Conservation (phyloP, 192 early-diverging fungal species). For the Haplosporangium gracile region DNA sequence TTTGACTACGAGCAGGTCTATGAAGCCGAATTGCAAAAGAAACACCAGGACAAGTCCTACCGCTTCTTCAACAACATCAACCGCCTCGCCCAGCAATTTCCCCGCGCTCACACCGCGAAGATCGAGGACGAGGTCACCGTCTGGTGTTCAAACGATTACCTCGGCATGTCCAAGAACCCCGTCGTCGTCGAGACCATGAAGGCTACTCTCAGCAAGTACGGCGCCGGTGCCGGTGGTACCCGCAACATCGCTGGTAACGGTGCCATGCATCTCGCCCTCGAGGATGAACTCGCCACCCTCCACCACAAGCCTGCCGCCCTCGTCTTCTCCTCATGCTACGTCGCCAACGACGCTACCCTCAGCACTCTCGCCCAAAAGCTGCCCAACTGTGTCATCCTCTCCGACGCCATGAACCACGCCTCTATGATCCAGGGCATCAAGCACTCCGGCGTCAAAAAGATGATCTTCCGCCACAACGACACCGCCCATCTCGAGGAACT, state of each 20-base stretch:
- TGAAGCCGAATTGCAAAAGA: conserved; percentile 89
- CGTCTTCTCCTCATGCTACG: conserved; percentile 98
- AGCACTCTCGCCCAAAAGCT: conserved; percentile 89
- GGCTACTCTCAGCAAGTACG: conserved; percentile 94
- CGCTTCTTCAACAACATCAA: conserved; percentile 99
- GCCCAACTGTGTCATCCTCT: conserved; percentile 94
- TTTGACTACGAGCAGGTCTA: conserved; percentile 97
- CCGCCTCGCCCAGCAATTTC: conserved; percentile 92
- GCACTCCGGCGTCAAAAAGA: conserved; percentile 89
- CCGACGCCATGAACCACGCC: conserved; percentile 96
- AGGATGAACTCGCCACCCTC: conserved; percentile 90
- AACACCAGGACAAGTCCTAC: conserved; percentile 97
- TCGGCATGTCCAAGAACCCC: conserved; percentile 95
- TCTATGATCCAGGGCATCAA: conserved; percentile 99
- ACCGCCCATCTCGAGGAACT: conserved; percentile 88
- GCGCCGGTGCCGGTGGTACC: conserved; percentile 98
- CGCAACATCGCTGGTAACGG: conserved; percentile 99
- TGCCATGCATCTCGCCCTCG: conserved; percentile 92
- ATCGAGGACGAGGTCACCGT: conserved; percentile 92
- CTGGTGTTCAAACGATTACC: conserved; percentile 99
- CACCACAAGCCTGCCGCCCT: conserved; percentile 94
- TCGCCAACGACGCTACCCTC: conserved; percentile 97
- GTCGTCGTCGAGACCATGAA: conserved; percentile 92
- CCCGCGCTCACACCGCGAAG: conserved; percentile 92
- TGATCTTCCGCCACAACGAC: conserved; percentile 96